Evolutionary conservation across 176 grass and related monocot genomes (phyloP), one percentile per base, ranked within the genome.

Genomic region (Musa troglodytarum): DNA sequence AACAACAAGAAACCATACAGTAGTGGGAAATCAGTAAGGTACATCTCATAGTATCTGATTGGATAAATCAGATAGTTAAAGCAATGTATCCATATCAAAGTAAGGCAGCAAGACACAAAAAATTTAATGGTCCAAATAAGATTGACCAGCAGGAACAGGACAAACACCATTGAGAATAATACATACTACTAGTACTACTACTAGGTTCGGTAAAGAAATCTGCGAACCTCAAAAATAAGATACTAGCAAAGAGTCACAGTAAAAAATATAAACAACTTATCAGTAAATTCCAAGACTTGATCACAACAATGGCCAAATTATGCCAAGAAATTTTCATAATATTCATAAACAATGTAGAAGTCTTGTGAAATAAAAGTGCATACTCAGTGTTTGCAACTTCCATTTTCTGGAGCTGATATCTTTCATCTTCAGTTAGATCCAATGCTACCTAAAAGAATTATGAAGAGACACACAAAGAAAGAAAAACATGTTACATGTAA

Each of bases 341-440:
- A 68, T 78, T 6, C 50, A 56, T 24, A 25, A 34, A 21, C 3
- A 56, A 56, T 57, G 22, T 55, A 55, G 61, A 65, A 77, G 49
- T 3, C 20, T 3, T 16, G n/a, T 24, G 19, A 64, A 20, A 13
- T 29, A 65, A 61, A 50, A 21, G 26, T 59, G 23, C 82, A 75
- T 87, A 99, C 95, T 81, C 87, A 19, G 50, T 23, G 50, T 78
- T 77, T 24, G 59, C 77, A 59, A 86, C 80, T 75, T 99, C 90
- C 88, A 99, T 91, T 81, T 79, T 91, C 84, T 89, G 82, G 79
- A 99, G 76, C 67, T 92, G 86, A 55, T 84, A 84, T 23, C 78
- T 78, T 63, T 94, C 88, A 84, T 91, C 84, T 81, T 94, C 88
- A 1, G 88, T 87, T 50, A 99, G 79, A 81, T 99, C 90, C 69